Conservation (phyloP, 2,329 filamentous ascomycete species). For the Rugonectria rugulosa region DNA sequence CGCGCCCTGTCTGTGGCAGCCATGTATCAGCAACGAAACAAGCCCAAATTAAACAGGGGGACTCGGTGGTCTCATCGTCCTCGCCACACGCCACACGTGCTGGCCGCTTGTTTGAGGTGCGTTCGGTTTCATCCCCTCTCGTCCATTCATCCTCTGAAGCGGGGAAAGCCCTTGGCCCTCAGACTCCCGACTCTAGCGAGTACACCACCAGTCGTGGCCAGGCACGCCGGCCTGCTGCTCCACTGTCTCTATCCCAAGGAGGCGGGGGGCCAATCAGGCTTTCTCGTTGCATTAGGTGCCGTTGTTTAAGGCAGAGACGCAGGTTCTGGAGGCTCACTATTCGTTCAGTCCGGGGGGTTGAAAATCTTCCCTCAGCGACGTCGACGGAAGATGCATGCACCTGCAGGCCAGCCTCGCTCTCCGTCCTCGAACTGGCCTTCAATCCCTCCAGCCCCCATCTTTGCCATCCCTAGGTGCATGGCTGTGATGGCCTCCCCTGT, state of each 20-base stretch:
- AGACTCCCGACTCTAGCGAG: no score
- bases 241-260: neutral
- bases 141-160: conserved; percentile 1
- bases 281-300: neutral
- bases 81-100: conserved; percentile 3
- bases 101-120: neutral
- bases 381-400: no score
- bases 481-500: no score
- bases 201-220: no score
- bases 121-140: neutral
- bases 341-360: neutral
- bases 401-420: conserved; percentile 9
- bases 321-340: neutral
- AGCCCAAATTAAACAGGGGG: neutral
- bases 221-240: neutral
- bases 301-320: neutral
- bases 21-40: neutral
- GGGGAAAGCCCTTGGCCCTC: conserved; percentile 17
- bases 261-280: neutral
- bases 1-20: neutral
- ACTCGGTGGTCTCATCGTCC: neutral
- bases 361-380: neutral
- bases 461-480: conserved; percentile 6
- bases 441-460: conserved; percentile 19
- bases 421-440: neutral